These are phyloP conservation scores for Ophiostoma ips DNA, from an alignment of 2,329 filamentous ascomycete species.

Conservation along the genomic window DNA sequence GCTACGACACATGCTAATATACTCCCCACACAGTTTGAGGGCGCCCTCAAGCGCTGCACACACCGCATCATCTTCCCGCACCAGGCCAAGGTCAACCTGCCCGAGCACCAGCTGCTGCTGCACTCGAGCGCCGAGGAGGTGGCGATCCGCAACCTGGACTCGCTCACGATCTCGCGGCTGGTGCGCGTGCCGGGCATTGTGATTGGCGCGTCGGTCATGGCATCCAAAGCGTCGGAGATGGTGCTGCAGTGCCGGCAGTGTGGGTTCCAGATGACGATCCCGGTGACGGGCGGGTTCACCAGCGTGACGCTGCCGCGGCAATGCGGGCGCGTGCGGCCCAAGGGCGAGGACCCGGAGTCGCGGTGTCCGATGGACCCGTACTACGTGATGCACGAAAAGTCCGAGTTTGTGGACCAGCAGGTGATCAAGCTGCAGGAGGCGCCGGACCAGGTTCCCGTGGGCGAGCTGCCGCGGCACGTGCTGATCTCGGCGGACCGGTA, in stretches of 20 bases:
- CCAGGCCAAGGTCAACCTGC: constrained; percentile 51
- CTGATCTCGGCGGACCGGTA: constrained; percentile 94
- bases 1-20: neutral
- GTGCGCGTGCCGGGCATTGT: constrained; percentile 95
- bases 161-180: constrained; percentile 83
- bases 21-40: constrained; percentile 56
- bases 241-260: constrained; percentile 84
- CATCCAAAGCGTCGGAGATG: constrained; percentile 81
- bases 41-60: constrained; percentile 78
- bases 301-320: constrained; percentile 71
- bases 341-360: constrained; percentile 54
- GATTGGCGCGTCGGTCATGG: constrained; percentile 91
- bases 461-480: constrained; percentile 87
- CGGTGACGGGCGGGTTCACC: constrained; percentile 72
- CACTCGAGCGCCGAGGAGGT: constrained; percentile 85
- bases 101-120: constrained; percentile 85
- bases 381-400: constrained; percentile 89
- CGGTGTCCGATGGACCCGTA: constrained; percentile 90
- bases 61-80: constrained; percentile 84
- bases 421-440: constrained; percentile 97
- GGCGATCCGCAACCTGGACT: constrained; percentile 87
- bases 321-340: constrained; percentile 51
- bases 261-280: constrained; percentile 53
- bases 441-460: constrained; percentile 91
- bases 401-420: constrained; percentile 91